Evolutionary conservation across 2,329 filamentous ascomycete species (phyloP).

Genomic region (Diplodia sapinea): DNA sequence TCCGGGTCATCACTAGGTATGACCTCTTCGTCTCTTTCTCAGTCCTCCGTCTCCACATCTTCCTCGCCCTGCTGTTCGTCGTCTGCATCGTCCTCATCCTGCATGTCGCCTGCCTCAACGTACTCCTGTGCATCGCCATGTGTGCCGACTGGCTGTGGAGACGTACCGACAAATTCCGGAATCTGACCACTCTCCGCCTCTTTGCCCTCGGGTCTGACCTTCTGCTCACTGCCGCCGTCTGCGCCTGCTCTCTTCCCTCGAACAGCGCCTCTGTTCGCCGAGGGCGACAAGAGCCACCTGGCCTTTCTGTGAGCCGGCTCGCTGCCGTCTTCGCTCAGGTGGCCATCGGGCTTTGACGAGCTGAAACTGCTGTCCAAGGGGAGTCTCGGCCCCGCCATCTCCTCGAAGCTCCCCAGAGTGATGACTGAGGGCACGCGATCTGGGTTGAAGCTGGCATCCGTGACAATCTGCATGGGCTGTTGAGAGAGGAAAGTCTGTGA

Average conservation of each 20-base stretch:
- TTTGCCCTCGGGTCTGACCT: too few species aligned
- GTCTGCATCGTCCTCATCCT: background rate
- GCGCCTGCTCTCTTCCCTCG: background rate
- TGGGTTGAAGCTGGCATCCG: background rate
- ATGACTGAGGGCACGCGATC: background rate
- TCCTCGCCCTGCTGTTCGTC: background rate
- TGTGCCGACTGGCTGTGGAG: background rate
- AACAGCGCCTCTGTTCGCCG: background rate
- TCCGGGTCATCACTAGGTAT: background rate
- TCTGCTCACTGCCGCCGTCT: background rate
- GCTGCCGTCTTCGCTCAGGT: background rate
- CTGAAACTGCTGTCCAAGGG: background rate
- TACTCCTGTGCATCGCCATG: background rate
- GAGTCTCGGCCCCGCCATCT: background rate
- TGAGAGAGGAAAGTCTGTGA: background rate
- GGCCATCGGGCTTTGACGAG: background rate
- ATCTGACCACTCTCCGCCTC: background rate
- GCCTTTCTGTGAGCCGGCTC: background rate
- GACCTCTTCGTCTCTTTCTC: background rate
- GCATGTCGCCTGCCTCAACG: background rate
- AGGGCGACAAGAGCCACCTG: background rate
- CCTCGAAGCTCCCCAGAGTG: background rate
- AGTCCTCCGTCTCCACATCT: background rate
- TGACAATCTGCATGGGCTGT: background rate
- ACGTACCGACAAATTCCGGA: background rate